Conservation (phyloP, 768 basidiomycete genomes). For the Amanita thiersii region DNA sequence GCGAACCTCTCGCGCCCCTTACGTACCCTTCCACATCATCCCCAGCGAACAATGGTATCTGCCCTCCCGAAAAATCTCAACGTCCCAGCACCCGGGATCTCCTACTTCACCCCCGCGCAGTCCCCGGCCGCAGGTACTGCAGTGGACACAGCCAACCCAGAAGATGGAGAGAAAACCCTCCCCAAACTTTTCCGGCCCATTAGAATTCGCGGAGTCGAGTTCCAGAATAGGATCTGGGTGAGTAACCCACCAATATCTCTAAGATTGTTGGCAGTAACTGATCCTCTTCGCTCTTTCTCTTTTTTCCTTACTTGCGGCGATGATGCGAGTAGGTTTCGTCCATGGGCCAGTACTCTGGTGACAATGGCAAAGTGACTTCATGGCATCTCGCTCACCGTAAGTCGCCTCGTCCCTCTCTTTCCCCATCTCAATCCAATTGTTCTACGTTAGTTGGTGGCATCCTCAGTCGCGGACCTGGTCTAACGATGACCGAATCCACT, state of each 20-base stretch:
- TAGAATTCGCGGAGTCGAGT: conserved; percentile 41
- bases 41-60: too few relatives aligned
- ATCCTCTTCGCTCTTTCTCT: too few relatives aligned
- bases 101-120: conserved; percentile 6
- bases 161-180: neutral
- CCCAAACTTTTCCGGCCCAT: conserved; percentile 44
- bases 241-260: conserved; percentile 11
- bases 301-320: neutral
- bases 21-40: too few relatives aligned
- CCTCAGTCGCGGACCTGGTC: conserved; percentile 43
- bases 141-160: neutral
- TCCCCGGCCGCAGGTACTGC: conserved; percentile 7
- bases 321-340: conserved; percentile 34
- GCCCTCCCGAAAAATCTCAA: too few relatives aligned
- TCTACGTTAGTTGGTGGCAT: conserved; percentile 39
- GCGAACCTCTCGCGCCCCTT: too few relatives aligned
- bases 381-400: conserved; percentile 61
- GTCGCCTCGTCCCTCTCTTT: conserved; percentile 21
- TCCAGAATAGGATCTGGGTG: conserved; percentile 50
- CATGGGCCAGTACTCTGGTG: conserved; percentile 52
- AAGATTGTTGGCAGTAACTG: neutral
- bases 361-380: conserved; percentile 40
- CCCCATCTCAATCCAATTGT: conserved; percentile 11
- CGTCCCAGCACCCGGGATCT: neutral
- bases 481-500: conserved; percentile 59